phyloP scores from a whole-genome alignment of 2,329 filamentous ascomycete genomes.

The Pseudocercospora cruenta region DNA sequence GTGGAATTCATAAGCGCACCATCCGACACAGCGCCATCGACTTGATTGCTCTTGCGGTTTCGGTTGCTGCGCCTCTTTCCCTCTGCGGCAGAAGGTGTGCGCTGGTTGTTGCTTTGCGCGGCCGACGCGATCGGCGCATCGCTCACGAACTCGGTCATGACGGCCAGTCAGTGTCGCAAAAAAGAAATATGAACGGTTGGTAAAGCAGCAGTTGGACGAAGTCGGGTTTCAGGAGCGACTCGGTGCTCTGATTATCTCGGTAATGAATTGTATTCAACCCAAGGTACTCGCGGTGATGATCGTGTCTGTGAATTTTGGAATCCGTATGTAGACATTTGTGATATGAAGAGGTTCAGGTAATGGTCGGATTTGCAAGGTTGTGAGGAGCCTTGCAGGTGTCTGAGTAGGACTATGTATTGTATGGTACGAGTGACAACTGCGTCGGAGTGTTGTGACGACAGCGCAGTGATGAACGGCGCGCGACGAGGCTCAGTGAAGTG shows the following conservation, averaged over 20 bases:
- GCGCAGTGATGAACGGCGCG: conserved; percentile 3
- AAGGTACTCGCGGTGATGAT: conserved; percentile 27
- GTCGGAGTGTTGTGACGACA: conserved; percentile 6
- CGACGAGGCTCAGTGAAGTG: background rate
- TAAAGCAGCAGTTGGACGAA: conserved; percentile 1
- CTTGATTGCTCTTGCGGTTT: conserved; percentile 29
- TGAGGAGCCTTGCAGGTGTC: conserved; percentile 8
- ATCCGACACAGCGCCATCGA: conserved; percentile 35
- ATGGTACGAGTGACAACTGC: conserved; percentile 8
- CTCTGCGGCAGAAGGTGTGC: conserved; percentile 28
- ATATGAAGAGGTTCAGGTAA: conserved; percentile 9
- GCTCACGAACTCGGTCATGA: conserved; percentile 26
- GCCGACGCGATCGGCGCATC: conserved; percentile 22
- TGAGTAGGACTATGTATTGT: background rate
- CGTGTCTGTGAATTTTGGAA: conserved; percentile 17
- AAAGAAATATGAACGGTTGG: conserved; percentile 17
- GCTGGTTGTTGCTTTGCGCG: conserved; percentile 25
- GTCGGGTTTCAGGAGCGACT: conserved; percentile 10
- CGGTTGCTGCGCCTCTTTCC: conserved; percentile 37
- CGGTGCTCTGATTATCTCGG: conserved; percentile 26
- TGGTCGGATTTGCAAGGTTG: conserved; percentile 7
- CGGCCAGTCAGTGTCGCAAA: conserved; percentile 5
- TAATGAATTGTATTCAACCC: conserved; percentile 24
- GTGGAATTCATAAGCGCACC: conserved; percentile 29
- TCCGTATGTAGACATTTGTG: conserved; percentile 34